A percentile compares a stretch with the other conserved stretches of the same genome.
phyloP scores from a whole-genome alignment of 1,284 basidiomycete species.

The Abortiporus biennis region DNA sequence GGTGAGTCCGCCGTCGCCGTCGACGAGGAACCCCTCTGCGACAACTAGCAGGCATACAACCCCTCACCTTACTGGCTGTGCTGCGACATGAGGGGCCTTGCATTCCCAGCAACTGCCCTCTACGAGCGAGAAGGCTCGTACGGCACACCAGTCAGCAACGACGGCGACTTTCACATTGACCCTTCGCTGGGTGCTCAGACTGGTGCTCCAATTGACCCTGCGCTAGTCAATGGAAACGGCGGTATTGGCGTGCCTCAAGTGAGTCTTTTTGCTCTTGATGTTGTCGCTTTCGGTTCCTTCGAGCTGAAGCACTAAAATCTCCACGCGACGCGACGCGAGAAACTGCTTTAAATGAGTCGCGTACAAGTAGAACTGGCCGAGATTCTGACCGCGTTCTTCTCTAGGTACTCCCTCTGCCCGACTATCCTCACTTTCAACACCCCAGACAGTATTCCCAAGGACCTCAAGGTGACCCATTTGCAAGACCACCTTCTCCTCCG shows the following conservation, averaged over 20 bases:
- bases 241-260: slow-evolving; percentile 17
- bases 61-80: slow-evolving; percentile 6
- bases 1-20: slow-evolving; percentile 22
- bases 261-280: slow-evolving; percentile 13
- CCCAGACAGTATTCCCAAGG: slow-evolving; percentile 52
- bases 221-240: slow-evolving; percentile 31
- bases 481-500: slow-evolving; percentile 49
- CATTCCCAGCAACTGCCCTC: slow-evolving; percentile 44
- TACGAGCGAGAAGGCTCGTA: slow-evolving; percentile 43
- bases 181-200: slow-evolving; percentile 46
- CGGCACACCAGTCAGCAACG: slow-evolving; percentile 47
- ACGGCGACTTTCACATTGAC: slow-evolving; percentile 63
- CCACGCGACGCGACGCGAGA: slow-evolving; percentile 31
- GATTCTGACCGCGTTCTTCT: too few relatives aligned
- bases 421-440: slow-evolving; percentile 13
- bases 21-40: slow-evolving; percentile 19
- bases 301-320: too few relatives aligned
- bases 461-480: slow-evolving; percentile 77
- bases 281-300: slow-evolving; percentile 4
- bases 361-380: slow-evolving; percentile 3
- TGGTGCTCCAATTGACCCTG: slow-evolving; percentile 49
- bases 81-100: slow-evolving; percentile 48
- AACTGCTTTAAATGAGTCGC: slow-evolving; percentile 15
- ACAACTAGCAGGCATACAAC: too few relatives aligned
- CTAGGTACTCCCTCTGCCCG: slow-evolving; percentile 11